Evolutionary conservation across 768 basidiomycete genomes (phyloP).

Genomic region (Tricholoma sp.): DNA sequence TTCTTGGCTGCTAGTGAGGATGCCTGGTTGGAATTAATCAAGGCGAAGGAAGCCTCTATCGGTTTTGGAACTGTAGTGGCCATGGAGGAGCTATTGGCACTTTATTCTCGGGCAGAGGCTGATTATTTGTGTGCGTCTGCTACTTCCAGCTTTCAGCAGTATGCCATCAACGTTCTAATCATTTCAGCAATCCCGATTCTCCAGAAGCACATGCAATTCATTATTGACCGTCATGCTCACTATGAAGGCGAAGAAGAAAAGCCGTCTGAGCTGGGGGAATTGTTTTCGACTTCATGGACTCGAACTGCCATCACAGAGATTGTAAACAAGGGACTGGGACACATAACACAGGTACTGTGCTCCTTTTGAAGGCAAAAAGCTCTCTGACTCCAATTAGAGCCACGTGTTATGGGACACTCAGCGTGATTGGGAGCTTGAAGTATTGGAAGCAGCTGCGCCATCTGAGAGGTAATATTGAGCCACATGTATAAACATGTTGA

Average conservation of each 20-base stretch:
- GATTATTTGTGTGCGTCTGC: constrained; percentile 75
- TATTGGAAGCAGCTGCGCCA: constrained; percentile 43
- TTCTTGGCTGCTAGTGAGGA: constrained; percentile 63
- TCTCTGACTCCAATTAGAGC: constrained; percentile 40
- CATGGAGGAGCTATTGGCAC: constrained; percentile 48
- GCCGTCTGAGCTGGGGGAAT: constrained; percentile 48
- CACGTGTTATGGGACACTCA: constrained; percentile 66
- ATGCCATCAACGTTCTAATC: not conserved
- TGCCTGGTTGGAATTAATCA: constrained; percentile 70
- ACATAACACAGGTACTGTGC: constrained; percentile 55
- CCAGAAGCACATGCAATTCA: constrained; percentile 60
- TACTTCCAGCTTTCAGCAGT: not conserved
- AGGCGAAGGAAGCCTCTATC: constrained; percentile 43
- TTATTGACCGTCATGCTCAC: constrained; percentile 37
- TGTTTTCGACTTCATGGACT: constrained; percentile 63
- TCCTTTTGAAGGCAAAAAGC: not conserved
- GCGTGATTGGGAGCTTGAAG: constrained; percentile 70
- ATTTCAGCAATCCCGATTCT: constrained; percentile 69
- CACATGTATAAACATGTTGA: not conserved
- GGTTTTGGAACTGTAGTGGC: constrained; percentile 50
- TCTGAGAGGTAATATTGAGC: constrained; percentile 38
- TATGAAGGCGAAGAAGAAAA: constrained; percentile 36
- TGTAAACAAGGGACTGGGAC: constrained; percentile 50
- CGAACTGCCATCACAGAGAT: constrained; percentile 48
- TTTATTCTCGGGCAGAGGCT: constrained; percentile 62